A percentile compares a stretch with the other conserved stretches of the same genome.
phyloP scores from a whole-genome alignment of 108 stramenopile species.

The Skeletonema costatum region DNA sequence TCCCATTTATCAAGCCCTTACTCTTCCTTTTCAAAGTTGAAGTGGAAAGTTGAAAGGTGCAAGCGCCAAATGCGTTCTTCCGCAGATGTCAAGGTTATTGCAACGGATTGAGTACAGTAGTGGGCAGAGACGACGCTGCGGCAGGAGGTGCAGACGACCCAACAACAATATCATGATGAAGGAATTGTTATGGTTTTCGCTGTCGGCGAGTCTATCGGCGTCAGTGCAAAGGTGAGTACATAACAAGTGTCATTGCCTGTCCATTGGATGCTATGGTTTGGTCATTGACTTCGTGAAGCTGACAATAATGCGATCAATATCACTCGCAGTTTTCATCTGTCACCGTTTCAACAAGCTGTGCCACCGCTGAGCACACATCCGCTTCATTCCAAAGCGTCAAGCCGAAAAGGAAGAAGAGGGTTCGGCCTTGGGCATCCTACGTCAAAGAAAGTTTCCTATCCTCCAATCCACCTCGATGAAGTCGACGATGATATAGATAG shows the following conservation, averaged over 20 bases:
- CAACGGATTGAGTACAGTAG: no score
- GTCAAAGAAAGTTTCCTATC: slow-evolving; percentile 25
- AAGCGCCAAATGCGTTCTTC: no score
- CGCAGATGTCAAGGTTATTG: no score
- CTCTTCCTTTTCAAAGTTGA: neutral
- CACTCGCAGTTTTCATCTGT: neutral
- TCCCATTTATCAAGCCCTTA: no score
- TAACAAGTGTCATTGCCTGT: neutral
- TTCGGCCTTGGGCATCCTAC: slow-evolving; percentile 28
- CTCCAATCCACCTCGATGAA: slow-evolving; percentile 3
- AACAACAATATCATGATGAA: neutral
- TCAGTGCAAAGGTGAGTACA: neutral
- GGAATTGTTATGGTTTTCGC: neutral
- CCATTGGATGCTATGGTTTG: no score
- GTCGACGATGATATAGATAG: neutral
- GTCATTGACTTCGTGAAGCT: neutral
- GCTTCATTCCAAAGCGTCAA: slow-evolving; percentile 20
- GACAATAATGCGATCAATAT: neutral
- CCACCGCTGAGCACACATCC: neutral
- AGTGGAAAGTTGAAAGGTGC: neutral
- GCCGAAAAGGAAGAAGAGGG: slow-evolving; percentile 16
- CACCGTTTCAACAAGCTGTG: neutral
- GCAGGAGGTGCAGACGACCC: neutral
- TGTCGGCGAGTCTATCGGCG: neutral
- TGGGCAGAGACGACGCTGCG: neutral